Evolutionary conservation across 2,329 filamentous ascomycete genomes (phyloP).

Genomic region (Rhynchosporium agropyri): DNA sequence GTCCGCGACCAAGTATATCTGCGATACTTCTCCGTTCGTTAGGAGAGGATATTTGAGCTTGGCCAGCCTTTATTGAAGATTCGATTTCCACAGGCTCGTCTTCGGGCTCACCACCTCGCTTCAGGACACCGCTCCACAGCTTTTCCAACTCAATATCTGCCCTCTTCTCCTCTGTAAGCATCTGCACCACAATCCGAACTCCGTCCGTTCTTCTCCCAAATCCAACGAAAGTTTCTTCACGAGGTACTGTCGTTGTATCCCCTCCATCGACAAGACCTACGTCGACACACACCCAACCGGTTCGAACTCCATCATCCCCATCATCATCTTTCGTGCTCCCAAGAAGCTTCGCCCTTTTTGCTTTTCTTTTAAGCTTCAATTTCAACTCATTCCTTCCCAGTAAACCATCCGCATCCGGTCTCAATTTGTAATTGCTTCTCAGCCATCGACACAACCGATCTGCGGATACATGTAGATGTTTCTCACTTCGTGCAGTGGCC

Average conservation of each 20-base stretch:
- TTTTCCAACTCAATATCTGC: slow-evolving; percentile 67
- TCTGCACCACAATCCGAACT: slow-evolving; percentile 68
- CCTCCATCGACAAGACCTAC: slow-evolving; percentile 69
- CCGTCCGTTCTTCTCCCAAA: slow-evolving; percentile 66
- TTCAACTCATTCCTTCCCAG: slow-evolving; percentile 91
- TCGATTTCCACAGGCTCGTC: slow-evolving; percentile 31
- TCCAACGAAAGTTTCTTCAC: slow-evolving; percentile 67
- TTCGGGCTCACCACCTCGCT: slow-evolving; percentile 42
- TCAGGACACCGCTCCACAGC: slow-evolving; percentile 52
- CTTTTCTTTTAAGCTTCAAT: slow-evolving; percentile 78
- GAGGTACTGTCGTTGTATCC: slow-evolving; percentile 46
- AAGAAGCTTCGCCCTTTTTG: slow-evolving; percentile 78
- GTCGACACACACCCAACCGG: slow-evolving; percentile 96
- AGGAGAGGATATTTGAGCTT: slow-evolving; percentile 4
- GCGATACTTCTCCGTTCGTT: background rate
- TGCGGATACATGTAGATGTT: slow-evolving; percentile 88
- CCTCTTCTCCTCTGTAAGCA: slow-evolving; percentile 72
- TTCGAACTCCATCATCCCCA: slow-evolving; percentile 83
- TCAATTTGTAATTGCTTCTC: slow-evolving; percentile 69
- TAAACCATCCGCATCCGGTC: slow-evolving; percentile 81
- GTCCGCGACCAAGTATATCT: slow-evolving; percentile 17
- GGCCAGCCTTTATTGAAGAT: background rate
- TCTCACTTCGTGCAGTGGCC: slow-evolving; percentile 86
- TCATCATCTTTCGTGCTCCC: slow-evolving; percentile 66
- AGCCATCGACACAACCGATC: slow-evolving; percentile 90